Conservation (phyloP, 2,329 filamentous ascomycete genomes). For the Ophiocordyceps australis region DNA sequence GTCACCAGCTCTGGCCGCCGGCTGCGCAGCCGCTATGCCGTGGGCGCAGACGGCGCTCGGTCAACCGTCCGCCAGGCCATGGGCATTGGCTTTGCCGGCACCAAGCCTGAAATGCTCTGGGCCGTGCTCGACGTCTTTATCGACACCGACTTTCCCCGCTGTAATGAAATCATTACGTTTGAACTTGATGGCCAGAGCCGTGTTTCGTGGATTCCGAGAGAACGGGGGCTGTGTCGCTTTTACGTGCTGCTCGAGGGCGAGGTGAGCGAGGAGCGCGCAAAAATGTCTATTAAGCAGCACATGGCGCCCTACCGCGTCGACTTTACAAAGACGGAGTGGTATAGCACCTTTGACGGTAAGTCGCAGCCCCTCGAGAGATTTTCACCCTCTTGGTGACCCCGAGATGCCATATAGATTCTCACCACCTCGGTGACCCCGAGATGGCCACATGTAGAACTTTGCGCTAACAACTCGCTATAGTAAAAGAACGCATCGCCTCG, state of each 20-base stretch:
- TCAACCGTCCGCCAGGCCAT: conserved; percentile 23
- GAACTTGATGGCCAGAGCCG: conserved; percentile 24
- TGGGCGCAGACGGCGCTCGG: conserved; percentile 33
- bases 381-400: too few species aligned
- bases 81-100: conserved; percentile 21
- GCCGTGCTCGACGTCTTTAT: conserved; percentile 27
- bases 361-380: conserved; percentile 6
- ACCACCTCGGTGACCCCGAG: too few species aligned
- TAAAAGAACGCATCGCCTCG: conserved; percentile 20
- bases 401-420: too few species aligned
- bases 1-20: conserved; percentile 12
- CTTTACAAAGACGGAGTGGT: conserved; percentile 27
- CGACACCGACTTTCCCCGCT: conserved; percentile 26
- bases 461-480: conserved; percentile 6
- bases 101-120: conserved; percentile 31
- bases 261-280: conserved; percentile 17
- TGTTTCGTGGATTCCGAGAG: conserved; percentile 28
- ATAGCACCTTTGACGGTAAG: conserved; percentile 27
- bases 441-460: background rate
- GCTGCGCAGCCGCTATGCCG: conserved; percentile 20
- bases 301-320: conserved; percentile 22
- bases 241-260: conserved; percentile 27
- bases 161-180: conserved; percentile 27
- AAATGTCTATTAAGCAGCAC: conserved; percentile 23
- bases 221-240: conserved; percentile 25